Conservation (phyloP, 2,329 filamentous ascomycete species). For the Neofusicoccum cordaticola region DNA sequence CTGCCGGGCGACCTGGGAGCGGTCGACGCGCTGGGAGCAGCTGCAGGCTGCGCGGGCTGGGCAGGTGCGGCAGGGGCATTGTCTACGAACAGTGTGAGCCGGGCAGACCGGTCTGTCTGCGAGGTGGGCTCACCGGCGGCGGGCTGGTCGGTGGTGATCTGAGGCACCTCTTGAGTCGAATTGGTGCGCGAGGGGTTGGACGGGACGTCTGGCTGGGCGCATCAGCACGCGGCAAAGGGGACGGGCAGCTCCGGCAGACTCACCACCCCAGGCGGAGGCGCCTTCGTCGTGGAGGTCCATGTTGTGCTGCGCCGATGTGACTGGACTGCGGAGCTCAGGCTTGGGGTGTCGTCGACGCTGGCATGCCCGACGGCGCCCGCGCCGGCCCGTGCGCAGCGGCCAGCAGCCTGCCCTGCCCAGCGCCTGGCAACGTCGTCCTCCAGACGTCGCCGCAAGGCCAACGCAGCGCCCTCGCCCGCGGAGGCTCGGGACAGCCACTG, state of each 20-base stretch:
- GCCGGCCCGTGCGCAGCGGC: background rate
- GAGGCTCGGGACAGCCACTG: conserved; percentile 4
- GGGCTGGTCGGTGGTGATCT: conserved; percentile 33
- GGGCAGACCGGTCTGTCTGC: background rate
- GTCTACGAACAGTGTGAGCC: background rate
- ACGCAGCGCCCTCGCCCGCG: background rate
- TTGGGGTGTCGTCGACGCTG: conserved; percentile 11
- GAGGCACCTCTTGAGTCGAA: conserved; percentile 39
- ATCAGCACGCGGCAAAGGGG: conserved; percentile 10
- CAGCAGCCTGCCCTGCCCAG: background rate
- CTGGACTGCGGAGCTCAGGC: conserved; percentile 3
- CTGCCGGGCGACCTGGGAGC: conserved; percentile 48
- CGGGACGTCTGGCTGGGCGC: conserved; percentile 42
- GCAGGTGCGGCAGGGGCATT: background rate
- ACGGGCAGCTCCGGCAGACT: conserved; percentile 10
- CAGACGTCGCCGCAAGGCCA: background rate
- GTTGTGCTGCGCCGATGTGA: conserved; percentile 4
- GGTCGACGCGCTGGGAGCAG: conserved; percentile 37
- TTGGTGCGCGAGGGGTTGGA: conserved; percentile 38
- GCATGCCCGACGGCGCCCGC: background rate
- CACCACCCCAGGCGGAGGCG: conserved; percentile 44
- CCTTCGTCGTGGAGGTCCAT: conserved; percentile 45
- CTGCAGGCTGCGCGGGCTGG: conserved; percentile 23
- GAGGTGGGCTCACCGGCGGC: conserved; percentile 23
- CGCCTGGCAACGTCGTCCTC: background rate